Conservation (phyloP, 2,329 filamentous ascomycete genomes). For the Westerdykella aurantiaca region DNA sequence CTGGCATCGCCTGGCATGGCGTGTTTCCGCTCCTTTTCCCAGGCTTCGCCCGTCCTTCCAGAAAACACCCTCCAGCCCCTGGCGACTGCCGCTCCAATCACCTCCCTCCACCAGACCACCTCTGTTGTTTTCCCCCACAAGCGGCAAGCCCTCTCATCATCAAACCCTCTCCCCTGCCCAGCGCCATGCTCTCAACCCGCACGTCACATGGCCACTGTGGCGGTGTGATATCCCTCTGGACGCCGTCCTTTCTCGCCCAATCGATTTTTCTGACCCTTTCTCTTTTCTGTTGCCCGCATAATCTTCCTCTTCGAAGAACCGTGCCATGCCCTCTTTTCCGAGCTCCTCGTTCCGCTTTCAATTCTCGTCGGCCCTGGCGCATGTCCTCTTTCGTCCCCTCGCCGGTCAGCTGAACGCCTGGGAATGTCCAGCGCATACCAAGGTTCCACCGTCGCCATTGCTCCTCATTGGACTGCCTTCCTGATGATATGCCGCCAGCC, state of each 20-base stretch:
- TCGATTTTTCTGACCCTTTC: constrained; percentile 3
- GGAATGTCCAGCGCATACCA: no score
- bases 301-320: background rate
- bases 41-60: no score
- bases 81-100: background rate
- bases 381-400: background rate
- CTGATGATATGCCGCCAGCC: no score
- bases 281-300: constrained; percentile 5
- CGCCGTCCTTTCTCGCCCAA: constrained; percentile 16
- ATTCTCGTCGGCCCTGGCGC: background rate
- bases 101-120: constrained; percentile 10
- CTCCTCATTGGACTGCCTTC: no score
- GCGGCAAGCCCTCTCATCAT: constrained; percentile 3
- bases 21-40: no score
- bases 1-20: no score
- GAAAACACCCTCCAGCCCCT: background rate
- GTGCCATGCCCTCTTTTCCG: background rate
- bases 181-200: constrained; percentile 5
- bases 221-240: constrained; percentile 27
- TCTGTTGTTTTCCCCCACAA: background rate
- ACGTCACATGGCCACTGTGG: constrained; percentile 28
- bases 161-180: background rate
- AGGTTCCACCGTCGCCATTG: background rate
- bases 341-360: no score
- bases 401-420: constrained; percentile 3